A percentile compares a stretch with the other conserved stretches of the same genome.
Conservation (phyloP, 2,329 filamentous ascomycete genomes). For the Colletotrichum spaethianum region DNA sequence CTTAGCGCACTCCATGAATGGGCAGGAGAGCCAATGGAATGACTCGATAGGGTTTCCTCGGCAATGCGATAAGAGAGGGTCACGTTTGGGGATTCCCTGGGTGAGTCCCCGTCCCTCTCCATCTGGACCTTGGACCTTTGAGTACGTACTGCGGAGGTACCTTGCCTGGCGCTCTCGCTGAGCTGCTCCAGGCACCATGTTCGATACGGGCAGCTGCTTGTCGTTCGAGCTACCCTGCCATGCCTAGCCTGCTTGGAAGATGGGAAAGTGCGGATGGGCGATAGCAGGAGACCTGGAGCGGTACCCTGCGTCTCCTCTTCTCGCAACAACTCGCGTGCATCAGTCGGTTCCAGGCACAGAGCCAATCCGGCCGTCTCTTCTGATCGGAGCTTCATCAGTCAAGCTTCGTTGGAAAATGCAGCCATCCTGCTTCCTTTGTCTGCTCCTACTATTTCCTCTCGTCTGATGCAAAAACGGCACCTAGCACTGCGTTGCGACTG, state of each 20-base stretch:
- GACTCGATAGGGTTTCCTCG: constrained; percentile 47
- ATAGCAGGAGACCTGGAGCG: constrained; percentile 6
- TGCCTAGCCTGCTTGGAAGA: background rate
- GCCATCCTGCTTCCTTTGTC: constrained; percentile 1
- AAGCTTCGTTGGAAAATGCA: constrained; percentile 14
- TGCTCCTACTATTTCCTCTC: background rate
- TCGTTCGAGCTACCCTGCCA: background rate
- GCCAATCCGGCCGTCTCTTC: background rate
- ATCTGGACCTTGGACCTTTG: background rate
- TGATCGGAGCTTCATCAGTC: background rate
- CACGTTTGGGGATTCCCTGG: constrained; percentile 40
- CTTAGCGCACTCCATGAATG: constrained; percentile 43
- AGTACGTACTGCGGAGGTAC: background rate
- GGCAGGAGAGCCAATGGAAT: constrained; percentile 44
- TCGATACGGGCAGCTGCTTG: constrained; percentile 26
- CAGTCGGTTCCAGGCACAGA: constrained; percentile 3
- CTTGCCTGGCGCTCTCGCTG: background rate
- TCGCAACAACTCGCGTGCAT: background rate
- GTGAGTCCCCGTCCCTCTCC: background rate
- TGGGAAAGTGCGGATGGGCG: constrained; percentile 34
- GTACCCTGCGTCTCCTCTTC: constrained; percentile 1
- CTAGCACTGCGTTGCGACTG: background rate
- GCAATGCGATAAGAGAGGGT: constrained; percentile 46
- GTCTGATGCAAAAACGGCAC: background rate
- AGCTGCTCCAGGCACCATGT: constrained; percentile 19